phyloP scores from a whole-genome alignment of 139 green algal species.

The Chlorella ohadii region DNA sequence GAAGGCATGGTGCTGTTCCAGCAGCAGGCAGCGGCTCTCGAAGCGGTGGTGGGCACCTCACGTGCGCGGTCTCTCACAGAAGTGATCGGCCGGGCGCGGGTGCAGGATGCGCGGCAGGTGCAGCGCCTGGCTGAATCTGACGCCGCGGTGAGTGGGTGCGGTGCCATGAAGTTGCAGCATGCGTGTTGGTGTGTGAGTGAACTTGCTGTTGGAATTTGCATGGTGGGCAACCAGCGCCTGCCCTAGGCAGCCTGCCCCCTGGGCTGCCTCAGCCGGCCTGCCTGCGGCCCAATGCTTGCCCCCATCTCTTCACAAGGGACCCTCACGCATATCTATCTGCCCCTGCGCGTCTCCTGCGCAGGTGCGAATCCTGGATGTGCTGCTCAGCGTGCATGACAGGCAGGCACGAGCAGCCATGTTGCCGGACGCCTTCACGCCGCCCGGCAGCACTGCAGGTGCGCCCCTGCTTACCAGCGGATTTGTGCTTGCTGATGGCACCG shows the following conservation, averaged over 20 bases:
- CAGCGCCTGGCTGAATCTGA: slow-evolving; percentile 7
- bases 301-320: too few species aligned
- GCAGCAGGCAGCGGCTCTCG: slow-evolving; percentile 51
- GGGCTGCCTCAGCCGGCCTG: too few species aligned
- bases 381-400: slow-evolving; percentile 37
- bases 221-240: too few species aligned
- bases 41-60: slow-evolving; percentile 40
- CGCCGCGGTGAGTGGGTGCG: slow-evolving; percentile 3
- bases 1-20: slow-evolving; percentile 45
- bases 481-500: too few species aligned
- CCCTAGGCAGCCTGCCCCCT: too few species aligned
- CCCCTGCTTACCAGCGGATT: too few species aligned
- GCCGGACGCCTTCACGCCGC: slow-evolving; percentile 53
- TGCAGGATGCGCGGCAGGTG: slow-evolving; percentile 22
- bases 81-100: slow-evolving; percentile 35
- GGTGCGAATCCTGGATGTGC: slow-evolving; percentile 54
- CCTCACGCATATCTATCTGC: too few species aligned
- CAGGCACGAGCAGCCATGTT: slow-evolving; percentile 43
- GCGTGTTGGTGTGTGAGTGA: too few species aligned
- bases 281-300: too few species aligned
- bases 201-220: too few species aligned
- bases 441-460: not conserved
- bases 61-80: slow-evolving; percentile 28
- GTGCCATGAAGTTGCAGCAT: too few species aligned
- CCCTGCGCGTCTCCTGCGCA: not conserved